A percentile compares a stretch with the other conserved stretches of the same genome.
Conservation (phyloP, 192 early-diverging fungal species). For the Coemansia sp. region DNA sequence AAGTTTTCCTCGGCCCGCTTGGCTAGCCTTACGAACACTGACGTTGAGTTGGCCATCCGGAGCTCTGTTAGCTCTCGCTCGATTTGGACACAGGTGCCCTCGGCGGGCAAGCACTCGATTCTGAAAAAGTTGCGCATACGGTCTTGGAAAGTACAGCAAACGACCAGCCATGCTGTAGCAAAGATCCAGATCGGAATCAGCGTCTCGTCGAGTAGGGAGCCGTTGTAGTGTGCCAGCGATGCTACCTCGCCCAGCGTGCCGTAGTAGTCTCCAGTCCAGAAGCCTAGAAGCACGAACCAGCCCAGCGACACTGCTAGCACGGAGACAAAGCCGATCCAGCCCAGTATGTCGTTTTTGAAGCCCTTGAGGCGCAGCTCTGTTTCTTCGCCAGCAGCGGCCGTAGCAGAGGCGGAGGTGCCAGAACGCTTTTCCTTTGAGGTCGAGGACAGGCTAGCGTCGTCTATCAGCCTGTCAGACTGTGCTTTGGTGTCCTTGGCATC, state of each 20-base stretch:
- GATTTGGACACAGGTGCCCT: slow-evolving; percentile 55
- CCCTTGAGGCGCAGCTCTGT: slow-evolving; percentile 28
- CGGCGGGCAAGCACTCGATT: slow-evolving; percentile 46
- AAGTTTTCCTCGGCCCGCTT: slow-evolving; percentile 35
- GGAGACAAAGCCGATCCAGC: slow-evolving; percentile 38
- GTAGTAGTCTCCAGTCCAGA: slow-evolving; percentile 56
- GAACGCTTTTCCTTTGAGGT: slow-evolving; percentile 6
- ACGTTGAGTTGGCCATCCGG: slow-evolving; percentile 45
- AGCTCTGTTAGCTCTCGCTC: slow-evolving; percentile 48
- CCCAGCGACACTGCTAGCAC: slow-evolving; percentile 35
- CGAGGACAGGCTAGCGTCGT: background rate
- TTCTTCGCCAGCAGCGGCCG: background rate
- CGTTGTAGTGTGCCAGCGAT: slow-evolving; percentile 57
- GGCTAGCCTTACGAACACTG: slow-evolving; percentile 30
- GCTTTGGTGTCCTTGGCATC: slow-evolving; percentile 21
- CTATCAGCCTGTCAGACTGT: background rate
- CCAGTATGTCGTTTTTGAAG: slow-evolving; percentile 45
- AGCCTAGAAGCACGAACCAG: slow-evolving; percentile 40
- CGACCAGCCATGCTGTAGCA: slow-evolving; percentile 48
- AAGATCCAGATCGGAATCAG: slow-evolving; percentile 57
- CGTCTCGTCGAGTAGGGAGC: slow-evolving; percentile 40
- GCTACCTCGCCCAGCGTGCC: slow-evolving; percentile 57
- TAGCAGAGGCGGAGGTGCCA: slow-evolving; percentile 4
- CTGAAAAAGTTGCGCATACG: slow-evolving; percentile 57
- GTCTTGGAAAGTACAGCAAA: slow-evolving; percentile 29